A percentile compares a stretch with the other conserved stretches of the same genome.
Evolutionary conservation across 441 rosid genomes (phyloP).

Genomic region (Jatropha multifida): DNA sequence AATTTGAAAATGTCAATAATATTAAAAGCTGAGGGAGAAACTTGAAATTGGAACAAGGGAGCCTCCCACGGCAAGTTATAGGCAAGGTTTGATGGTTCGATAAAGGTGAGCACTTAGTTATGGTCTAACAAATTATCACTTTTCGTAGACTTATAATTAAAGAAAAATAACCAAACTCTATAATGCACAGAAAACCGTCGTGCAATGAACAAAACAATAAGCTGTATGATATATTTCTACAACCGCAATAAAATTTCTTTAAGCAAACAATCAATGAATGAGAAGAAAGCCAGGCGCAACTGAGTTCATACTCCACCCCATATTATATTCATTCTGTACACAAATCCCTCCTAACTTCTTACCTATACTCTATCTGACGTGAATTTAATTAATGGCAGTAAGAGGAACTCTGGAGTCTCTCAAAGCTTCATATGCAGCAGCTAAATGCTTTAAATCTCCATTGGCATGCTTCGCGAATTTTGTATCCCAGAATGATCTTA

Average conservation of each 20-base stretch:
- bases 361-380: constrained; percentile 15
- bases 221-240: constrained; percentile 22
- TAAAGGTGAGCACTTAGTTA: too few relatives aligned
- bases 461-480: constrained; percentile 61
- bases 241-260: constrained; percentile 18
- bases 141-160: background rate
- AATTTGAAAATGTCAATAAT: too few relatives aligned
- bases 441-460: constrained; percentile 66
- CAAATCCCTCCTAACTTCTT: constrained; percentile 7
- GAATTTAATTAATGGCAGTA: constrained; percentile 70
- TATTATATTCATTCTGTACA: constrained; percentile 32
- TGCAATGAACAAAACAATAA: background rate
- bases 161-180: background rate
- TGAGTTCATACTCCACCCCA: constrained; percentile 2
- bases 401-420: constrained; percentile 86
- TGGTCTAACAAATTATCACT: too few relatives aligned
- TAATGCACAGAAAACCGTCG: background rate
- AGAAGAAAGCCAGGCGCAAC: background rate
- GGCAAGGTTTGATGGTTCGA: too few relatives aligned
- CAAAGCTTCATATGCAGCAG: constrained; percentile 52
- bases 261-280: constrained; percentile 35
- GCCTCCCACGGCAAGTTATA: too few relatives aligned
- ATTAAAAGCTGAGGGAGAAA: too few relatives aligned
- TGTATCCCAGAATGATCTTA: constrained; percentile 69
- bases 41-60: too few relatives aligned